Evolutionary conservation across 495 filamentous ascomycete species (phyloP), one percentile per base, ranked within the genome.

Genomic region (Xylaria bambusicola): DNA sequence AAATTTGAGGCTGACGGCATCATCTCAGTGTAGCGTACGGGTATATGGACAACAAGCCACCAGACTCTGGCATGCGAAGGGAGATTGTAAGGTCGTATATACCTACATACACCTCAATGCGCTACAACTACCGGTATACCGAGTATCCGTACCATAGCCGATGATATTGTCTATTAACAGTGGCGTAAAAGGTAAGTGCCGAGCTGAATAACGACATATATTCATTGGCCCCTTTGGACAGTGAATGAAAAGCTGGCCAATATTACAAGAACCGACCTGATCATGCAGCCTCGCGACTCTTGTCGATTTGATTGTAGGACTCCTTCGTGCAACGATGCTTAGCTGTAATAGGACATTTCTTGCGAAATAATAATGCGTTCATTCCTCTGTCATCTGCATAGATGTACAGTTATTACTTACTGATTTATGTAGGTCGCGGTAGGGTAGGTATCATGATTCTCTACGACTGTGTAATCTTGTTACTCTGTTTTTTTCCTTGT

Each of bases 1-100:
- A 26, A 27, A 54, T 54, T 54, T 38, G 40, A 54, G 52, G 52
- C 52, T 54, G 52, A 54, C 52, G 52, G 52, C 52, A 54, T 54
- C 20, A 31, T 33, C 9, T 17, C 26, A 12, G 20, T 23, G 40
- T 53, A 24, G 38, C 38, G 18, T 53, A n/a, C n/a, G n/a, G n/a
- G n/a, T n/a, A n/a, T n/a, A n/a, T n/a, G n/a, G n/a, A n/a, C 17
- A 44, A 38, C 6, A 44, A 31, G 38, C 38, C 23, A 42, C 52
- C 40, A 44, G 52, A 44, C 36, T 20, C 31, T 31, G 38, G 36
- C 24, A 21, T 54, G 38, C 52, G 36, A 9, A 24, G 26, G 23
- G 26, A 44, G 24, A 44, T 17, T 24, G 52, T 21, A 3, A 6
- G 23, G 7, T 38, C 33, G 21, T 35, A 20, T 17, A 13, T 21